These are phyloP conservation scores for Hymenoscyphus albidus DNA, from an alignment of 2,329 filamentous ascomycete species.

Conservation along the genomic window DNA sequence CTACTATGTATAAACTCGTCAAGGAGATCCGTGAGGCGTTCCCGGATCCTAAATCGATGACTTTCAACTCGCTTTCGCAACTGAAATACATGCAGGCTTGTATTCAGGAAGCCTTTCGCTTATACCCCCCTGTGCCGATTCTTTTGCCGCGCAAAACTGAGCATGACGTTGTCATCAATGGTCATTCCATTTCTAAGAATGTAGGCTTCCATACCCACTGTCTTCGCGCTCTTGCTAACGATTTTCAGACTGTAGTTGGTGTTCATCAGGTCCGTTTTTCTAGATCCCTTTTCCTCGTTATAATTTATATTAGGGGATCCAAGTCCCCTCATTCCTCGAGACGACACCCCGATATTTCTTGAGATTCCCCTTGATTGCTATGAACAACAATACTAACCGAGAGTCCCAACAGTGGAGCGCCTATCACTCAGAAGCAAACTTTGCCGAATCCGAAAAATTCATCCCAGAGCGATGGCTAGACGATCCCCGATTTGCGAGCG, in stretches of 20 bases:
- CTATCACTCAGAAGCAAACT: conserved; percentile 9
- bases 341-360: no score
- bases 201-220: conserved; percentile 15
- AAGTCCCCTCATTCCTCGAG: no score
- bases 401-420: background rate
- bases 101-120: conserved; percentile 13
- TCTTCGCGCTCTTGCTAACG: background rate
- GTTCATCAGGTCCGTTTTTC: background rate
- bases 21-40: conserved; percentile 42
- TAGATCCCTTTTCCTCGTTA: no score
- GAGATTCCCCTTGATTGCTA: no score
- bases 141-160: background rate
- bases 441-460: conserved; percentile 7
- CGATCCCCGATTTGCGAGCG: conserved; percentile 5
- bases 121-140: conserved; percentile 10
- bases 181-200: conserved; percentile 4
- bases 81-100: conserved; percentile 9
- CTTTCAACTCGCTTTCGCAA: background rate
- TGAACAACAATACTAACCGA: no score
- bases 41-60: conserved; percentile 21
- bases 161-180: conserved; percentile 1
- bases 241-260: background rate
- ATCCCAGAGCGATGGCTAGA: conserved; percentile 13
- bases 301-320: no score
- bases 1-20: conserved; percentile 32